These are phyloP conservation scores for Ceratocystis cacaofunesta DNA, from an alignment of 2,329 filamentous ascomycete species.

Conservation along the genomic window DNA sequence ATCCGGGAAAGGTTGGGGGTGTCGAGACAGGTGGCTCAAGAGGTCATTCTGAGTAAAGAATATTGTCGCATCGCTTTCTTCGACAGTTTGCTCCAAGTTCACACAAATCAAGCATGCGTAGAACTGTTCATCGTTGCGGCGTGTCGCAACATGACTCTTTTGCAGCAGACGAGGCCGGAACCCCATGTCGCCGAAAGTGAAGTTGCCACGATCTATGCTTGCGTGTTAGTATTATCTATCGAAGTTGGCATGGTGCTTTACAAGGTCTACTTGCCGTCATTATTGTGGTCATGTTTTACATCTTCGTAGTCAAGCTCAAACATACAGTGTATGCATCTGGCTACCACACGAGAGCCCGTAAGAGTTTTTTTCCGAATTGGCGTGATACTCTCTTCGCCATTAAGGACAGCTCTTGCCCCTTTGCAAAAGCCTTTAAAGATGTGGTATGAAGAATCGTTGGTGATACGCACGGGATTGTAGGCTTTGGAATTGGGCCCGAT, in stretches of 20 bases:
- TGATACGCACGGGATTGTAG: conserved; percentile 7
- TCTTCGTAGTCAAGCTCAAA: conserved; percentile 39
- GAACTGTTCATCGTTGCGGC: conserved; percentile 36
- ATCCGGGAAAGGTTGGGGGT: conserved; percentile 37
- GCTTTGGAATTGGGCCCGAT: not conserved
- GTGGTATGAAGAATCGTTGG: conserved; percentile 34
- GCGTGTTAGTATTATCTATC: not conserved
- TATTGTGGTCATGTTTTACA: conserved; percentile 37
- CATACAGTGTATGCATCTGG: conserved; percentile 38
- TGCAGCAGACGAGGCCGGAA: conserved; percentile 42
- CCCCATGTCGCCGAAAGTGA: conserved; percentile 30
- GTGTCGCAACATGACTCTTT: conserved; percentile 38
- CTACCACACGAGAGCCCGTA: conserved; percentile 32
- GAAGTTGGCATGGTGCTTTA: not conserved
- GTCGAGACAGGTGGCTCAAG: conserved; percentile 38
- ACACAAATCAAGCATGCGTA: conserved; percentile 43
- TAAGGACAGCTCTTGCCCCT: conserved; percentile 36
- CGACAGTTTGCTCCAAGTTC: conserved; percentile 32
- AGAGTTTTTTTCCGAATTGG: conserved; percentile 32
- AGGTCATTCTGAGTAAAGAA: conserved; percentile 40
- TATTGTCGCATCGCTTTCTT: conserved; percentile 41
- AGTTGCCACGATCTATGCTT: conserved; percentile 32
- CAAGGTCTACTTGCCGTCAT: conserved; percentile 28
- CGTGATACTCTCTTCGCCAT: conserved; percentile 35
- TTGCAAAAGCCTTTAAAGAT: conserved; percentile 40